Evolutionary conservation across 768 basidiomycete genomes (phyloP).

Genomic region (Austroboletus eburneus): DNA sequence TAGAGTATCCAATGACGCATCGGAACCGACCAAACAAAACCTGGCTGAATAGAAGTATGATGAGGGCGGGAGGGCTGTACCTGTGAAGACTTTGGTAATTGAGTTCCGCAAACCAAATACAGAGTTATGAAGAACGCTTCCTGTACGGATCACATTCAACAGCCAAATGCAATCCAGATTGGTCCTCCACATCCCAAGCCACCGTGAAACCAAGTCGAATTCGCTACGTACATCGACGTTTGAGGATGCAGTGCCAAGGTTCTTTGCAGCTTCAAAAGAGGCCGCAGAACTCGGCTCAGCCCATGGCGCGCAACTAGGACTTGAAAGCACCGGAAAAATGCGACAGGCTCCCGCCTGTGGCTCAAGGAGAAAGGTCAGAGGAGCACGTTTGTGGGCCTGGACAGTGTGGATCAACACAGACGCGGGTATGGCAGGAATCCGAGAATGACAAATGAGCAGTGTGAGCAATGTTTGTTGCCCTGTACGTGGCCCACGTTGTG

Average conservation of each 20-base stretch:
- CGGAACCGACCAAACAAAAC: constrained; percentile 37
- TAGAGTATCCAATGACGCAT: constrained; percentile 14
- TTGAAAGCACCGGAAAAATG: constrained; percentile 53
- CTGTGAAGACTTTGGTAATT: constrained; percentile 19
- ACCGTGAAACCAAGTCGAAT: constrained; percentile 50
- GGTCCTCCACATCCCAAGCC: constrained; percentile 24
- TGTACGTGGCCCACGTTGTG: constrained; percentile 34
- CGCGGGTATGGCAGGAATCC: constrained; percentile 7
- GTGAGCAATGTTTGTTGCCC: constrained; percentile 21
- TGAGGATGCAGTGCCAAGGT: constrained; percentile 37
- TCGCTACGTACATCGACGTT: constrained; percentile 50
- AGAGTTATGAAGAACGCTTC: constrained; percentile 22
- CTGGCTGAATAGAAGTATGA: constrained; percentile 19
- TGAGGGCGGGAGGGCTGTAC: constrained; percentile 19
- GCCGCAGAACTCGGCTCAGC: constrained; percentile 29
- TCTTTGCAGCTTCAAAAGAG: constrained; percentile 15
- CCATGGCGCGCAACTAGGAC: constrained; percentile 51
- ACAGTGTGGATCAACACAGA: constrained; percentile 21
- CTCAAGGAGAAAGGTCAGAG: constrained; percentile 36
- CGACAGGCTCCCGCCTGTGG: constrained; percentile 17
- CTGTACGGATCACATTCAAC: constrained; percentile 34
- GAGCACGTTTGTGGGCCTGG: constrained; percentile 40
- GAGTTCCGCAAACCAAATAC: constrained; percentile 11
- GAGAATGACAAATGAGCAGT: constrained; percentile 30
- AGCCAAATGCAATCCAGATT: constrained; percentile 17